Evolutionary conservation across 139 green algal genomes (phyloP).

Genomic region (Coelastrella sp.): DNA sequence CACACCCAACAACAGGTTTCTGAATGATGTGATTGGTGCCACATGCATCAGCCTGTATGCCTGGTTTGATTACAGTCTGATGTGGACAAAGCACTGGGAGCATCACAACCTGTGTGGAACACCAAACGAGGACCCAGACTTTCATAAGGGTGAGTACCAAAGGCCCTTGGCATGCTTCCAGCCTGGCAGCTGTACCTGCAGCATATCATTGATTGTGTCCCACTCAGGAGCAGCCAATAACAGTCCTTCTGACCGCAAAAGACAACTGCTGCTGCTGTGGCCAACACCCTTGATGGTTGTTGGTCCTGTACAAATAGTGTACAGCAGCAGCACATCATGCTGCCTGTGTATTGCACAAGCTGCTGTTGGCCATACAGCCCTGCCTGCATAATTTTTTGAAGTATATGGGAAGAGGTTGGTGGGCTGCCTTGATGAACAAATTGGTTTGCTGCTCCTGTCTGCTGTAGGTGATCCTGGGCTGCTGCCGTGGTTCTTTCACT

Average conservation of each 20-base stretch:
- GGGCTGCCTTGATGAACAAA: too few species aligned
- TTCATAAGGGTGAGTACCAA: constrained; percentile 29
- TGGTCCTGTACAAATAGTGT: too few species aligned
- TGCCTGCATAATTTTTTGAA: background rate
- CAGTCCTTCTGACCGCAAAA: background rate
- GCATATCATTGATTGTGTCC: background rate
- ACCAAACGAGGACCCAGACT: constrained; percentile 33
- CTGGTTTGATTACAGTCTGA: constrained; percentile 60
- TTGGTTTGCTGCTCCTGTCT: too few species aligned
- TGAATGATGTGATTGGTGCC: constrained; percentile 55
- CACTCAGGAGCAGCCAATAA: background rate
- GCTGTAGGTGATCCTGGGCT: constrained; percentile 25
- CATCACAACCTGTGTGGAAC: constrained; percentile 40
- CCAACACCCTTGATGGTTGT: background rate
- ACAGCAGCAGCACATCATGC: too few species aligned
- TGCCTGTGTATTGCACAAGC: too few species aligned
- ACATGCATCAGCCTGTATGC: constrained; percentile 58
- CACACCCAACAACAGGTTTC: constrained; percentile 29
- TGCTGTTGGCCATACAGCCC: too few species aligned
- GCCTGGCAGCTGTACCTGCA: background rate
- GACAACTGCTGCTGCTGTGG: background rate
- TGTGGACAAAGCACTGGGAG: constrained; percentile 42
- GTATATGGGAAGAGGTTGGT: background rate
- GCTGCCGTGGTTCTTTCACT: constrained; percentile 30
- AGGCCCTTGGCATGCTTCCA: background rate